Evolutionary conservation across 1,284 basidiomycete species (phyloP).

Genomic region (Puccinia sorghi): DNA sequence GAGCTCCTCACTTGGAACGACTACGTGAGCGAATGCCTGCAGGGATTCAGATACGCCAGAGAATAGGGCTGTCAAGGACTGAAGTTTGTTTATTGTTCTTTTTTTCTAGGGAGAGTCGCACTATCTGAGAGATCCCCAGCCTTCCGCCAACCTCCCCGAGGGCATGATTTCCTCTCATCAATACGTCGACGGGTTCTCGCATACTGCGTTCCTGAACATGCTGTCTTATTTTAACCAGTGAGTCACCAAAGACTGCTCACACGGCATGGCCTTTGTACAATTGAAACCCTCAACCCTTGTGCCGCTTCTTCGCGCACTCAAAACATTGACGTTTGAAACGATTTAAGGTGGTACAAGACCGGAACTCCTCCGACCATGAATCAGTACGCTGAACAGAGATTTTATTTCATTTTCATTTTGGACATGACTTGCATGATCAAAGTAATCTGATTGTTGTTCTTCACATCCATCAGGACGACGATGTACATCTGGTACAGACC

Average conservation of each 20-base stretch:
- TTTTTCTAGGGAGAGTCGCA: constrained; percentile 44
- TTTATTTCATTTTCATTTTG: neutral
- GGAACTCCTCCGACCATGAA: constrained; percentile 32
- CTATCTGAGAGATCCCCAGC: constrained; percentile 44
- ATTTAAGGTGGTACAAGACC: constrained; percentile 47
- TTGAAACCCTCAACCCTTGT: too few species aligned
- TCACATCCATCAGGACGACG: constrained; percentile 38
- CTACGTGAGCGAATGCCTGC: constrained; percentile 32
- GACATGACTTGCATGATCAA: neutral
- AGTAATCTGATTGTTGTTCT: neutral
- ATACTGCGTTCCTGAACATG: constrained; percentile 35
- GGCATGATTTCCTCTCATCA: constrained; percentile 37
- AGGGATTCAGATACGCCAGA: too few species aligned
- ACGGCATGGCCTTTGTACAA: too few species aligned
- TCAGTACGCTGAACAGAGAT: constrained; percentile 19
- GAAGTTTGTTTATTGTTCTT: neutral
- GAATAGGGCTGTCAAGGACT: neutral
- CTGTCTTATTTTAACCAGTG: constrained; percentile 49
- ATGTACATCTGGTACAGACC: constrained; percentile 48
- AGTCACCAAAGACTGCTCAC: neutral
- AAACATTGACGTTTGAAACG: too few species aligned
- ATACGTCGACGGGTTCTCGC: constrained; percentile 47
- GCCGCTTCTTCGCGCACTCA: too few species aligned
- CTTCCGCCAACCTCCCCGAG: constrained; percentile 34
- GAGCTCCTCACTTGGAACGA: constrained; percentile 48